Evolutionary conservation across 2,329 filamentous ascomycete genomes (phyloP).

Genomic region (Colletotrichum tofieldiae): DNA sequence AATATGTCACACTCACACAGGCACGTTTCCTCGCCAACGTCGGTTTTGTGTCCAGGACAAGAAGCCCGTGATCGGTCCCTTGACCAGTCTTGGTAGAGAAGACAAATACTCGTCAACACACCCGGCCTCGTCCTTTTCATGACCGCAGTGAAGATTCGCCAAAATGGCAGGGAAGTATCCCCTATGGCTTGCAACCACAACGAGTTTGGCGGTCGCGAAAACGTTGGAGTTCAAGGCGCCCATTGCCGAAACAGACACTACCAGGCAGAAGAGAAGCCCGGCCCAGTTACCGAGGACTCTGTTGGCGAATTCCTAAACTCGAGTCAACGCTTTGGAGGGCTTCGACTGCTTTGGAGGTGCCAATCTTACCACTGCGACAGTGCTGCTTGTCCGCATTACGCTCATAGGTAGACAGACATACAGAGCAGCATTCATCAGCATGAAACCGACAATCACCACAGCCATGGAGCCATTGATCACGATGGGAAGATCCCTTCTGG

Average conservation of each 20-base stretch:
- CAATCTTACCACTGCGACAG: slow-evolving; percentile 58
- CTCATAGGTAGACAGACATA: slow-evolving; percentile 60
- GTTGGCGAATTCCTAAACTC: slow-evolving; percentile 48
- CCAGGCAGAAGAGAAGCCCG: slow-evolving; percentile 56
- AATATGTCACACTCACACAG: slow-evolving; percentile 42
- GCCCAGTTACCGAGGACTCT: slow-evolving; percentile 54
- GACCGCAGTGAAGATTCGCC: slow-evolving; percentile 48
- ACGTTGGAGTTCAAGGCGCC: slow-evolving; percentile 61
- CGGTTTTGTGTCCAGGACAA: slow-evolving; percentile 46
- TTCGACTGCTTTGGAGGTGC: not conserved
- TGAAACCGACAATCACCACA: slow-evolving; percentile 58
- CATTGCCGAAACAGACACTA: slow-evolving; percentile 58
- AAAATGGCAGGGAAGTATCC: slow-evolving; percentile 48
- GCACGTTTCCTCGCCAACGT: slow-evolving; percentile 45
- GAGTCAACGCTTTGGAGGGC: slow-evolving; percentile 42
- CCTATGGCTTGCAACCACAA: slow-evolving; percentile 54
- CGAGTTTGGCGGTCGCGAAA: slow-evolving; percentile 60
- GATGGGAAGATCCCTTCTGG: slow-evolving; percentile 51
- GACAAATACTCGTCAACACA: slow-evolving; percentile 46
- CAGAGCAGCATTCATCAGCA: slow-evolving; percentile 60
- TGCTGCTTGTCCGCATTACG: slow-evolving; percentile 56
- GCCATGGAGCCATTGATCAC: slow-evolving; percentile 60
- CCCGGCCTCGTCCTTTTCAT: slow-evolving; percentile 48
- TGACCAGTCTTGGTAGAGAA: slow-evolving; percentile 43
- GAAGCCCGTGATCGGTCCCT: slow-evolving; percentile 43